A percentile compares a stretch with the other conserved stretches of the same genome.
Conservation (phyloP, 805 yeast genomes). For the Candida jianshihensis region DNA sequence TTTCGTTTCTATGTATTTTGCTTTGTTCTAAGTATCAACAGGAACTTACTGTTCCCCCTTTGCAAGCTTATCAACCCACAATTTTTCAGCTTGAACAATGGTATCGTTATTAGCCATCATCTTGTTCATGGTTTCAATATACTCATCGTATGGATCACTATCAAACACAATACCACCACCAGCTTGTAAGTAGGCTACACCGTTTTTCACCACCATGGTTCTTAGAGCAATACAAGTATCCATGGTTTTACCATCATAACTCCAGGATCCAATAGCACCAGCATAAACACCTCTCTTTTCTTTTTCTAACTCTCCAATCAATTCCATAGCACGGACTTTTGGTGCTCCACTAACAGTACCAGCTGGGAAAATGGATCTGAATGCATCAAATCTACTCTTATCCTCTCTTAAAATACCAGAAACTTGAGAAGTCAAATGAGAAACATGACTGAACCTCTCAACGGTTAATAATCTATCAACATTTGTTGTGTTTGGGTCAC, state of each 20-base stretch:
- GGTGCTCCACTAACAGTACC: slow-evolving; percentile 99
- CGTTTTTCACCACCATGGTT: slow-evolving; percentile 93
- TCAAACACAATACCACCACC: slow-evolving; percentile 98
- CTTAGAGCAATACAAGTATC: slow-evolving; percentile 96
- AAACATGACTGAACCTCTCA: slow-evolving; percentile 93
- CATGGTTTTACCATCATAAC: slow-evolving; percentile 91
- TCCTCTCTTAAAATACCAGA: slow-evolving; percentile 82
- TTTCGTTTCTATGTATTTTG: no score
- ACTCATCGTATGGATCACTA: slow-evolving; percentile 92
- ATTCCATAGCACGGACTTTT: slow-evolving; percentile 92
- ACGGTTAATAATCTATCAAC: slow-evolving; percentile 87
- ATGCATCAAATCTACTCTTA: slow-evolving; percentile 91
- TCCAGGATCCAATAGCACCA: slow-evolving; percentile 98
- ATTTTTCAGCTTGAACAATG: slow-evolving; percentile 84
- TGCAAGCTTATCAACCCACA: slow-evolving; percentile 49
- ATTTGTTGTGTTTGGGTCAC: slow-evolving; percentile 74
- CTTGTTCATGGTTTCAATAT: slow-evolving; percentile 93
- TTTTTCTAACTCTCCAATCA: slow-evolving; percentile 80
- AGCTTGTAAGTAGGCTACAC: slow-evolving; percentile 89
- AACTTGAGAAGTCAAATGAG: slow-evolving; percentile 93
- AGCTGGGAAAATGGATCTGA: slow-evolving; percentile 96
- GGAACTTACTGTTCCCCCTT: slow-evolving; percentile 7
- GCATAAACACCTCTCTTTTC: slow-evolving; percentile 97
- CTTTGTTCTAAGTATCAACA: no score
- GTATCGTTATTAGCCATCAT: slow-evolving; percentile 91